Percentiles rank a stretch among this genome's conserved stretches.
Conservation (phyloP, 164 flowering plant genomes). For the Santalum album region DNA sequence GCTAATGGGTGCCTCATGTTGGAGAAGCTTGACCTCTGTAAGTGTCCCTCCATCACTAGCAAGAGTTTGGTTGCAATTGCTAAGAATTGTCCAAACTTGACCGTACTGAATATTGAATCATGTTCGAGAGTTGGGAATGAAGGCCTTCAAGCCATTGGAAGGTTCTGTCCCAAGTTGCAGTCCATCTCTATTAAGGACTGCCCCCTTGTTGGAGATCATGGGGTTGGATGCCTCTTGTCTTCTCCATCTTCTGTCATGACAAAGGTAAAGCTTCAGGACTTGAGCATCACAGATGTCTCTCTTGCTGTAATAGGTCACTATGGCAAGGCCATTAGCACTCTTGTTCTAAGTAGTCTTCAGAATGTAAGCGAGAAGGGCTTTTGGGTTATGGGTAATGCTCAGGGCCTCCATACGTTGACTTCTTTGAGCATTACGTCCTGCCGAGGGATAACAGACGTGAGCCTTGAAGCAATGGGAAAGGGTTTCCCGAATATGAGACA, state of each 20-base stretch:
- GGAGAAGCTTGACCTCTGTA: constrained; percentile 43
- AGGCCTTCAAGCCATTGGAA: constrained; percentile 41
- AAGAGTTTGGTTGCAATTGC: constrained; percentile 44
- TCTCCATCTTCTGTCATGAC: constrained; percentile 24
- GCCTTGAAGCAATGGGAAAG: constrained; percentile 4
- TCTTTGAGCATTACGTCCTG: background rate
- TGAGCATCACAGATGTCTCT: constrained; percentile 25
- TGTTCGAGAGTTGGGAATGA: constrained; percentile 45
- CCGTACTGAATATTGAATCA: constrained; percentile 33
- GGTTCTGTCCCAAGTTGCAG: constrained; percentile 32
- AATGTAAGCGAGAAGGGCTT: constrained; percentile 2
- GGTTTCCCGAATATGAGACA: background rate
- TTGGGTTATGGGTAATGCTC: constrained; percentile 6
- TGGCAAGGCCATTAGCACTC: background rate
- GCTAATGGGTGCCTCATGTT: constrained; percentile 38
- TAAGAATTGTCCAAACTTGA: constrained; percentile 34
- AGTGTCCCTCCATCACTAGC: constrained; percentile 37
- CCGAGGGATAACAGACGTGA: constrained; percentile 1
- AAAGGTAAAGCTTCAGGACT: constrained; percentile 28
- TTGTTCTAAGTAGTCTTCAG: background rate
- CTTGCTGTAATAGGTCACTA: constrained; percentile 16
- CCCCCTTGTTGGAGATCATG: constrained; percentile 45
- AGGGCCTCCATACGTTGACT: background rate
- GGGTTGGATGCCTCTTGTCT: constrained; percentile 35
- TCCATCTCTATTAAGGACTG: constrained; percentile 42